These are phyloP conservation scores for Eucalyptus guilfoylei DNA, from an alignment of 345 rosid species.

Conservation along the genomic window DNA sequence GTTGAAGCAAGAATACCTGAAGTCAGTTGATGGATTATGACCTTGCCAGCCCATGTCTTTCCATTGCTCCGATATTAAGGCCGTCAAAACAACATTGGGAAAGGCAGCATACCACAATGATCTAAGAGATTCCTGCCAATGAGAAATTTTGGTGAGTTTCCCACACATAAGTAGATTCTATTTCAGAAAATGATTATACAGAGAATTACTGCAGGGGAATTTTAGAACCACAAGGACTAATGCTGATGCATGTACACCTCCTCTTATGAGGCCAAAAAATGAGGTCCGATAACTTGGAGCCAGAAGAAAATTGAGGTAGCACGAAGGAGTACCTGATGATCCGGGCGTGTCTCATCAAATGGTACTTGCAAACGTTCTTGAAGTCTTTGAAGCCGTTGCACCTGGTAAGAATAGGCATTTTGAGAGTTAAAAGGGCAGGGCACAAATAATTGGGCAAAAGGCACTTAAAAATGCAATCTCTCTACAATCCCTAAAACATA, in stretches of 20 bases:
- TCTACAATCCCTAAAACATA: background rate
- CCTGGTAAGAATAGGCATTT: conserved; percentile 21
- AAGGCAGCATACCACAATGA: conserved; percentile 70
- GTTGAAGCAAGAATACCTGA: conserved; percentile 35
- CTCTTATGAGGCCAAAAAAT: background rate
- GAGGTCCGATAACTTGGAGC: background rate
- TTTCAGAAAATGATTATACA: background rate
- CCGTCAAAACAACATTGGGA: conserved; percentile 51
- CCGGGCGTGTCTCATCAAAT: conserved; percentile 75
- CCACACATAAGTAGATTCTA: background rate
- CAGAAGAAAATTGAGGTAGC: background rate
- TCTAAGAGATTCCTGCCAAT: conserved; percentile 68
- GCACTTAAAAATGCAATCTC: background rate
- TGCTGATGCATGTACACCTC: background rate
- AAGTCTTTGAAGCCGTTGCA: conserved; percentile 64
- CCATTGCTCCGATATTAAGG: conserved; percentile 92
- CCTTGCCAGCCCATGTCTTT: conserved; percentile 99
- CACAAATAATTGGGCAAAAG: background rate
- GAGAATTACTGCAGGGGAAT: background rate
- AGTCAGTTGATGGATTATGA: conserved; percentile 94
- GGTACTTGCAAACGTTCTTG: conserved; percentile 65
- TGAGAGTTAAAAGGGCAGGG: background rate
- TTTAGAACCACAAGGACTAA: background rate
- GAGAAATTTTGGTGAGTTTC: background rate
- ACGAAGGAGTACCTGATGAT: conserved; percentile 59